Percentiles rank a stretch among this genome's conserved stretches.
These are phyloP conservation scores for Fraxinus velutina DNA, from an alignment of 305 asterid species.

Conservation along the genomic window DNA sequence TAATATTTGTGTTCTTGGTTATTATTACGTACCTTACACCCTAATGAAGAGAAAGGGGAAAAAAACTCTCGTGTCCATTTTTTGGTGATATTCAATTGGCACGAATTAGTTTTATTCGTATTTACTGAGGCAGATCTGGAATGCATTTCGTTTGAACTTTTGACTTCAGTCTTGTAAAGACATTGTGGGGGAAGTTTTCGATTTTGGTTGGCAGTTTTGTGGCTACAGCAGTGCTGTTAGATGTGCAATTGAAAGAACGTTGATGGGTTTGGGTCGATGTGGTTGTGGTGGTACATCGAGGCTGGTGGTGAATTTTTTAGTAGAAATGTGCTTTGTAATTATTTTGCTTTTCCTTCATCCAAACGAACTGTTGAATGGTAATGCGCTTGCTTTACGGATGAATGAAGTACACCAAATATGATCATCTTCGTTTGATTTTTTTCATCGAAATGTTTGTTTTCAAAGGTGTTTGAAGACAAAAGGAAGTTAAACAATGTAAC, in stretches of 20 bases:
- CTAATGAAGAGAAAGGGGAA: neutral
- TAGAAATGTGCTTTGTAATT: neutral
- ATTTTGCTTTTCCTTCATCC: neutral
- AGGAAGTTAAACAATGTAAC: neutral
- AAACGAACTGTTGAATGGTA: neutral
- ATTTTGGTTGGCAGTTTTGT: neutral
- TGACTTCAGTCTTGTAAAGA: neutral
- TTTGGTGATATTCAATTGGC: neutral
- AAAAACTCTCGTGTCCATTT: neutral
- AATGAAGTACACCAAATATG: neutral
- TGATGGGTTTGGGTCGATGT: neutral
- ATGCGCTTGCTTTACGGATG: neutral
- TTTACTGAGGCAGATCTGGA: neutral
- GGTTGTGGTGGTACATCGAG: neutral
- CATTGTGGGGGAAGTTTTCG: neutral
- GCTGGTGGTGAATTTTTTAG: neutral
- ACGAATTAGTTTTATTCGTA: neutral
- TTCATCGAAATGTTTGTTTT: neutral
- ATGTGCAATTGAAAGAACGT: neutral
- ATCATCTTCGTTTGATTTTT: neutral
- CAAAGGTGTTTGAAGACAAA: neutral
- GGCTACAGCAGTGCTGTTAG: neutral
- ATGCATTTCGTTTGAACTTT: neutral
- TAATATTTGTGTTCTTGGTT: conserved; percentile 12
- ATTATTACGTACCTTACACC: neutral